phyloP scores from a whole-genome alignment of 2,329 filamentous ascomycete genomes.

The Talaromyces sp. region DNA sequence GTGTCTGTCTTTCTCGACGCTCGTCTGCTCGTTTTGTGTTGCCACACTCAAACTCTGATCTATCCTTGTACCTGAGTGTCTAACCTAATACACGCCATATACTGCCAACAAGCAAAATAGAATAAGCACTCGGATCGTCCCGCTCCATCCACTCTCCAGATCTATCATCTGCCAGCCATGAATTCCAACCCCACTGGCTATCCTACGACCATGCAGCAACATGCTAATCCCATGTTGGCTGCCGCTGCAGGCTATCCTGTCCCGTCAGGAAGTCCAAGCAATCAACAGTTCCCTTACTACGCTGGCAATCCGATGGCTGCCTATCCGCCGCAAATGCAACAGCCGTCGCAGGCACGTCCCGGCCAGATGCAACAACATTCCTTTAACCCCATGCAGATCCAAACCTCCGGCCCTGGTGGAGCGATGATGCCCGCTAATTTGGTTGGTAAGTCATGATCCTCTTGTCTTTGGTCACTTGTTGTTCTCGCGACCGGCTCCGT shows the following conservation, averaged over 20 bases:
- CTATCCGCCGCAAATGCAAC: slow-evolving; percentile 28
- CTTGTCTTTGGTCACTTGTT: not conserved
- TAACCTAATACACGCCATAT: not conserved
- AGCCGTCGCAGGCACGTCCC: slow-evolving; percentile 21
- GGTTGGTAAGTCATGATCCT: slow-evolving; percentile 22
- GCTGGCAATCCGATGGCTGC: slow-evolving; percentile 27
- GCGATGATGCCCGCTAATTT: slow-evolving; percentile 41
- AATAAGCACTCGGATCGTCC: slow-evolving; percentile 9
- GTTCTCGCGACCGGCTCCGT: not conserved
- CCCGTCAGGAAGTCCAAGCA: slow-evolving; percentile 28
- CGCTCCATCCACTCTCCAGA: not conserved
- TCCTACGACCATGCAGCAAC: slow-evolving; percentile 25
- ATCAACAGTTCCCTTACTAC: slow-evolving; percentile 37
- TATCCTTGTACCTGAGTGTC: not conserved
- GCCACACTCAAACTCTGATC: not conserved
- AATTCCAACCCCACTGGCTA: slow-evolving; percentile 33
- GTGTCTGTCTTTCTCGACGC: not conserved
- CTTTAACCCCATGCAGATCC: slow-evolving; percentile 36
- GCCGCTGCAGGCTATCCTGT: slow-evolving; percentile 35
- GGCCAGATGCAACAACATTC: slow-evolving; percentile 27
- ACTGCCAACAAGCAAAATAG: not conserved
- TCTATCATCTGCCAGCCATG: slow-evolving; percentile 24
- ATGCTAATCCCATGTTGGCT: slow-evolving; percentile 23
- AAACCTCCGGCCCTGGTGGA: slow-evolving; percentile 37
- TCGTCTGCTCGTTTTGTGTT: slow-evolving; percentile 1